phyloP scores from a whole-genome alignment of 768 basidiomycete genomes.

The Boletus patriciae region DNA sequence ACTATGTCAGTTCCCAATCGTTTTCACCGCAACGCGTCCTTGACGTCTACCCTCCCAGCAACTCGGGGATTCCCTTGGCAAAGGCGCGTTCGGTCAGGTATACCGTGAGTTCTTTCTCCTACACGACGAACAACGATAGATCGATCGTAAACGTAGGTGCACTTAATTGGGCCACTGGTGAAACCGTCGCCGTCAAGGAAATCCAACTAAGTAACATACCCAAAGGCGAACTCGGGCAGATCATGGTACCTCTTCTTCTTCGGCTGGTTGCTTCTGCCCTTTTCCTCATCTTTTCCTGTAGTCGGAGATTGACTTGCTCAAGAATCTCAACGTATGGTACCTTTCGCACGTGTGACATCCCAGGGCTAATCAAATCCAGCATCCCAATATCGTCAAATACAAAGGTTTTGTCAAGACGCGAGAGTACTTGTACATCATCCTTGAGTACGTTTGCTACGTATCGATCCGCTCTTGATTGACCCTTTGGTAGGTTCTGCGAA shows the following conservation, averaged over 20 bases:
- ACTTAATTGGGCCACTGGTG: slow-evolving; percentile 93
- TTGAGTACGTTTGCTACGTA: slow-evolving; percentile 61
- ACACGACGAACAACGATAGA: slow-evolving; percentile 59
- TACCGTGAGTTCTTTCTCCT: slow-evolving; percentile 64
- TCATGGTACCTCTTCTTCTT: slow-evolving; percentile 66
- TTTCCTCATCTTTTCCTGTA: slow-evolving; percentile 33
- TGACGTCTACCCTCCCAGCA: slow-evolving; percentile 52
- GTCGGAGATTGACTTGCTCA: slow-evolving; percentile 96
- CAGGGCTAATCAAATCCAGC: slow-evolving; percentile 47
- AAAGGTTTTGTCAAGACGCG: slow-evolving; percentile 96
- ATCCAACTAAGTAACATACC: slow-evolving; percentile 94
- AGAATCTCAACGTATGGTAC: slow-evolving; percentile 84
- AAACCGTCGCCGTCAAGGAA: slow-evolving; percentile 98
- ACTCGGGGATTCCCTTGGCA: slow-evolving; percentile 94
- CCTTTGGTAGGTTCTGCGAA: slow-evolving; percentile 76
- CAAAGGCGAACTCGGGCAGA: slow-evolving; percentile 90
- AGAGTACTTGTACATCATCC: slow-evolving; percentile 93
- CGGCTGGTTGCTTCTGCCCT: neutral
- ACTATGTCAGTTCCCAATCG: slow-evolving; percentile 49
- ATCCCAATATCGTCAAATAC: slow-evolving; percentile 98
- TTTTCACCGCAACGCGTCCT: neutral
- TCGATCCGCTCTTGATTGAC: slow-evolving; percentile 9
- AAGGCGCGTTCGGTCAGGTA: slow-evolving; percentile 96
- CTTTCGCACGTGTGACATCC: neutral
- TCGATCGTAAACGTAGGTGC: slow-evolving; percentile 67